These are phyloP conservation scores for Boletus rubescentipes DNA, from an alignment of 768 basidiomycete species.

Conservation along the genomic window DNA sequence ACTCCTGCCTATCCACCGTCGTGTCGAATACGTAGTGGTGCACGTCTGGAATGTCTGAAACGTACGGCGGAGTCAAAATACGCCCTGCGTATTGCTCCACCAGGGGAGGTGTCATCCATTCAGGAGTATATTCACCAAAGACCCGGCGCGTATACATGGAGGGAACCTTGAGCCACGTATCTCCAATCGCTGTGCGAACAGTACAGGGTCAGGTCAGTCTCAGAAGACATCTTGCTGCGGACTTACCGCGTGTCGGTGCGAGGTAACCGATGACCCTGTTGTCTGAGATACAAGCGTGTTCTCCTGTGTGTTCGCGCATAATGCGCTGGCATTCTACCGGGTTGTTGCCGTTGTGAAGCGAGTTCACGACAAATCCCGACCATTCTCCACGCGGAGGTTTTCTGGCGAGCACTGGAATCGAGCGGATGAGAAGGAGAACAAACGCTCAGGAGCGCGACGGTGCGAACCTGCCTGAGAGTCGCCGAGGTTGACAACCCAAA, in stretches of 20 bases:
- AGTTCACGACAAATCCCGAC: conserved; percentile 23
- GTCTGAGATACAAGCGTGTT: conserved; percentile 28
- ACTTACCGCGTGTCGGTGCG: conserved; percentile 38
- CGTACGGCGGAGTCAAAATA: conserved; percentile 46
- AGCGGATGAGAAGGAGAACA: conserved; percentile 1
- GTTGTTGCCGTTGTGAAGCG: conserved; percentile 33
- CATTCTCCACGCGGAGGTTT: conserved; percentile 21
- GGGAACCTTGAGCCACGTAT: conserved; percentile 37
- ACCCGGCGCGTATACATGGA: conserved; percentile 31
- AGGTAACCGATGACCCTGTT: conserved; percentile 39
- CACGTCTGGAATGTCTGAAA: conserved; percentile 42
- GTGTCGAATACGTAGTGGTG: conserved; percentile 34
- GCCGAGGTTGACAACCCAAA: conserved; percentile 36
- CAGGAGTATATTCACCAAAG: conserved; percentile 26
- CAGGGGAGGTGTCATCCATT: conserved; percentile 23
- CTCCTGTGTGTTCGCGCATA: conserved; percentile 31
- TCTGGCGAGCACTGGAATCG: conserved; percentile 21
- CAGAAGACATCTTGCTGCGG: neutral
- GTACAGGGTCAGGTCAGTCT: conserved; percentile 16
- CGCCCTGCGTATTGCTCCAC: conserved; percentile 32
- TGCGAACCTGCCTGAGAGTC: conserved; percentile 36
- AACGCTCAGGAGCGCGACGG: neutral
- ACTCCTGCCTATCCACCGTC: conserved; percentile 19
- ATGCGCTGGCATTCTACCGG: conserved; percentile 28
- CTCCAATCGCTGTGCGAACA: conserved; percentile 32